Evolutionary conservation across 2,329 filamentous ascomycete species (phyloP), one percentile per base, ranked within the genome.

Genomic region (Colletotrichum lindemuthianum): DNA sequence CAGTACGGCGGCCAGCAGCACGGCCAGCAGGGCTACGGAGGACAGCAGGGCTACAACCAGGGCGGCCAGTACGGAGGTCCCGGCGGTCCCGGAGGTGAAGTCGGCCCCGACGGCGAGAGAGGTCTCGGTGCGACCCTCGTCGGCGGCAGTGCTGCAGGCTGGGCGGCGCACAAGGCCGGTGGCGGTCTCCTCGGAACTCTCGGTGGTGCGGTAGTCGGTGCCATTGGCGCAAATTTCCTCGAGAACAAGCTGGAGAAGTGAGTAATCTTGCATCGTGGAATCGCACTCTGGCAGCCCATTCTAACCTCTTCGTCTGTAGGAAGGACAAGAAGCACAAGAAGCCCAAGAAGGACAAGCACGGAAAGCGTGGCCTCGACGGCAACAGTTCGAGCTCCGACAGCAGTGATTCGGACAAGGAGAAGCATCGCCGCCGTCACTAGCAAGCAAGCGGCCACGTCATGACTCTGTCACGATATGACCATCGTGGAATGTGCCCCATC

Each of bases 81-180:
- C 49, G 73, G 70, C 33, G 71, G 70, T 11, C 71, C 71, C 33
- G 69, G 64, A n/a, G 70, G 74, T 2, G 68, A 70, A 12, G 72
- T 47, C 15, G 73, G 72, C 9, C 76, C 76, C 6, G 73, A 76
- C 47, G 79, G 77, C 39, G 85, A 88, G n/a, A 82, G 84, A 51
- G 86, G 86, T 39, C 78, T 88, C 15, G 84, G 84, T 4, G 82
- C 85, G 2, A 81, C 84, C 3, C 70, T 88, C 33, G 68, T 84
- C 2, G 85, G 85, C 24, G 82, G 83, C 57, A 84, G 80, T 15
- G 84, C 78, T 1, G 85, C 83, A n/a, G 85, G 81, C 8, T 86
- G 81, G 70, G 77, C 84, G 0, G 84, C 83, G 0, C 81, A 86
- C 73, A 81, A 84, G 68, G 74, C 84, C 16, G 86, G 85, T 11